phyloP scores from a whole-genome alignment of 2,329 filamentous ascomycete species.

The Cladobotryum protrusum region DNA sequence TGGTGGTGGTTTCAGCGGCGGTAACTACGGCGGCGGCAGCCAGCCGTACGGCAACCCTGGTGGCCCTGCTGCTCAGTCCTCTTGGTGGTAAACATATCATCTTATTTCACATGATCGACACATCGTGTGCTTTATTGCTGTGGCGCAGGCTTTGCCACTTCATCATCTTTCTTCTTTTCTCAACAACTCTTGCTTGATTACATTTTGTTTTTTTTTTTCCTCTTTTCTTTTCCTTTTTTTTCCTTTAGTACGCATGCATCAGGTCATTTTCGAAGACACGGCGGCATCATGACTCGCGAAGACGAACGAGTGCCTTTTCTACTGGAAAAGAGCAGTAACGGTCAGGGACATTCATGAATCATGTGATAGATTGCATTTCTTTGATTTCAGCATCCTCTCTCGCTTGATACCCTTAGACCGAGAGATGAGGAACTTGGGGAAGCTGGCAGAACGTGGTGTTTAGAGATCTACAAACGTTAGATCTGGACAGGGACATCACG shows the following conservation, averaged over 20 bases:
- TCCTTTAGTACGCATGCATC: constrained; percentile 24
- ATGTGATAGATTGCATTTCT: constrained; percentile 40
- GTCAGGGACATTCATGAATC: constrained; percentile 36
- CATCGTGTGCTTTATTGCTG: constrained; percentile 10
- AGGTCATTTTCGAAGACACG: constrained; percentile 29
- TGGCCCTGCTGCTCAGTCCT: constrained; percentile 58
- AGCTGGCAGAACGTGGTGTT: constrained; percentile 32
- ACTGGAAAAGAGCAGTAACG: constrained; percentile 30
- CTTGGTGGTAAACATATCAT: constrained; percentile 55
- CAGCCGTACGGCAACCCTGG: constrained; percentile 57
- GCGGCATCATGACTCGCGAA: constrained; percentile 37
- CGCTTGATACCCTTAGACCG: constrained; percentile 41
- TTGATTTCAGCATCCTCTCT: constrained; percentile 37
- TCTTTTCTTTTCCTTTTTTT: constrained; percentile 19
- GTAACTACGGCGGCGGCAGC: constrained; percentile 42
- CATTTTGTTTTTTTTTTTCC: constrained; percentile 15
- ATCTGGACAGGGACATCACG: constrained; percentile 32
- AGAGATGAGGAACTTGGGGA: constrained; percentile 34
- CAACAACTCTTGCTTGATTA: constrained; percentile 15
- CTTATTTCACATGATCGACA: constrained; percentile 9
- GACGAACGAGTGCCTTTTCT: constrained; percentile 28
- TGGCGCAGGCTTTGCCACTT: constrained; percentile 9
- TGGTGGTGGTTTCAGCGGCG: constrained; percentile 36
- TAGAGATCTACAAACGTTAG: constrained; percentile 27
- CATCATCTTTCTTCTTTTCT: constrained; percentile 18